Conservation (phyloP, 2,329 filamentous ascomycete species). For the Lasiodiplodia citricola region DNA sequence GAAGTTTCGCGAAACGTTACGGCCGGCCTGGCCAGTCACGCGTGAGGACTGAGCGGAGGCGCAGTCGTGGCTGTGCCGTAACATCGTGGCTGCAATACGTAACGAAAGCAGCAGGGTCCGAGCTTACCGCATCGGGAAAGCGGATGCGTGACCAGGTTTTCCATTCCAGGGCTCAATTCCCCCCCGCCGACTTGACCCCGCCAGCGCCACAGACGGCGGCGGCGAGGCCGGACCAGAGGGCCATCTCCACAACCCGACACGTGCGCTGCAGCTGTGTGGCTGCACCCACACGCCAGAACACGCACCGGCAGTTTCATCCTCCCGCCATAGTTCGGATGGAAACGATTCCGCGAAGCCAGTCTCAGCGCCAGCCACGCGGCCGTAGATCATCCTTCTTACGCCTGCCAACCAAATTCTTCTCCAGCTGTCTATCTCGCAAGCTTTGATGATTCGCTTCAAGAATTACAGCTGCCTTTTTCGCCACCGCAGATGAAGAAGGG, state of each 20-base stretch:
- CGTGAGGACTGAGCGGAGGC: not conserved
- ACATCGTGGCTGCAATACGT: not conserved
- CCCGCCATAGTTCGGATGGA: not conserved
- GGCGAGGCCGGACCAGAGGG: not conserved
- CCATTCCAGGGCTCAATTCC: no score
- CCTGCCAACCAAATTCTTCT: not conserved
- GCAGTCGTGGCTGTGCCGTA: not conserved
- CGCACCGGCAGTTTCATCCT: not conserved
- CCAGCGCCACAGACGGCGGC: not conserved
- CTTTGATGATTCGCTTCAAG: not conserved
- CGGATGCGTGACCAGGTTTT: conserved; percentile 2
- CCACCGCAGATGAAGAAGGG: not conserved
- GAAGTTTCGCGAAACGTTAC: not conserved
- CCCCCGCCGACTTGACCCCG: not conserved
- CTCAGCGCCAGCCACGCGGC: not conserved
- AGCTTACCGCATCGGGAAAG: not conserved
- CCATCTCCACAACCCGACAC: not conserved
- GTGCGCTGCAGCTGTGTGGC: not conserved
- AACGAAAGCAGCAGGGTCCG: not conserved
- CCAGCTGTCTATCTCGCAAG: not conserved
- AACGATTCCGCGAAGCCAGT: not conserved
- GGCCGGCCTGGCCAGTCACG: not conserved
- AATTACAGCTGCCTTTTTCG: not conserved
- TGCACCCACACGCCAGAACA: not conserved
- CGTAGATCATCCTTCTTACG: not conserved